Conservation (phyloP, 2,329 filamentous ascomycete species). For the Alternaria angustiovoidea region DNA sequence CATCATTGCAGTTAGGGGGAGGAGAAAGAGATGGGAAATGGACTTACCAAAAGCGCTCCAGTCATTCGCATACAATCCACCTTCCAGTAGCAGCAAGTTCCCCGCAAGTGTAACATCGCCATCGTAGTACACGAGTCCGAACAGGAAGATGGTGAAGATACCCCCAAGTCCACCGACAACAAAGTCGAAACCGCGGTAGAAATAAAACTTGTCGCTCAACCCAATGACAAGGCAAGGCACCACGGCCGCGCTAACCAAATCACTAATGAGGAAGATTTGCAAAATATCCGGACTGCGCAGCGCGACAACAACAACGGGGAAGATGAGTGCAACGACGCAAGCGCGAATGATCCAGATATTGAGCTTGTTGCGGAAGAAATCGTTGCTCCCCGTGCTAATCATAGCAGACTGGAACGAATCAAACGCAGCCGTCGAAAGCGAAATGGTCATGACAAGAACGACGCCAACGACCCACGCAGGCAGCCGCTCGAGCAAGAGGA, state of each 20-base stretch:
- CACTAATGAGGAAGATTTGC: conserved; percentile 83
- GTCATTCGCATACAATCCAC: conserved; percentile 77
- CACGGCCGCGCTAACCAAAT: conserved; percentile 77
- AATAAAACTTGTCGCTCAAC: conserved; percentile 70
- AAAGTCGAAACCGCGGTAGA: conserved; percentile 82
- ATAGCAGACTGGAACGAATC: conserved; percentile 84
- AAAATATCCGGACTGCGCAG: conserved; percentile 77
- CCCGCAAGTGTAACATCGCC: conserved; percentile 69
- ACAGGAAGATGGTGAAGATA: conserved; percentile 81
- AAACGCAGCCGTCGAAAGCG: conserved; percentile 78
- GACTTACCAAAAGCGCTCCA: conserved; percentile 77
- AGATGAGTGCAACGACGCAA: conserved; percentile 74
- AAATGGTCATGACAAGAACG: conserved; percentile 81
- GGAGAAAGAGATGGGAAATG: conserved; percentile 33
- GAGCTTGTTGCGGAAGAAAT: conserved; percentile 82
- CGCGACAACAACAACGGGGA: conserved; percentile 77
- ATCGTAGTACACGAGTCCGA: conserved; percentile 80
- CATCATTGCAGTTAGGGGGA: conserved; percentile 63
- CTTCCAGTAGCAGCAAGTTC: conserved; percentile 73
- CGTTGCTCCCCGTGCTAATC: conserved; percentile 85
- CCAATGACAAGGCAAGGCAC: conserved; percentile 81
- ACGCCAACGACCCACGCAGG: conserved; percentile 84
- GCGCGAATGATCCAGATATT: conserved; percentile 77
- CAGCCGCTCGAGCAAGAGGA: conserved; percentile 74
- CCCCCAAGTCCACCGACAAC: conserved; percentile 80